These are phyloP conservation scores for Heritiera littoralis DNA, from an alignment of 345 rosid species.

Conservation along the genomic window DNA sequence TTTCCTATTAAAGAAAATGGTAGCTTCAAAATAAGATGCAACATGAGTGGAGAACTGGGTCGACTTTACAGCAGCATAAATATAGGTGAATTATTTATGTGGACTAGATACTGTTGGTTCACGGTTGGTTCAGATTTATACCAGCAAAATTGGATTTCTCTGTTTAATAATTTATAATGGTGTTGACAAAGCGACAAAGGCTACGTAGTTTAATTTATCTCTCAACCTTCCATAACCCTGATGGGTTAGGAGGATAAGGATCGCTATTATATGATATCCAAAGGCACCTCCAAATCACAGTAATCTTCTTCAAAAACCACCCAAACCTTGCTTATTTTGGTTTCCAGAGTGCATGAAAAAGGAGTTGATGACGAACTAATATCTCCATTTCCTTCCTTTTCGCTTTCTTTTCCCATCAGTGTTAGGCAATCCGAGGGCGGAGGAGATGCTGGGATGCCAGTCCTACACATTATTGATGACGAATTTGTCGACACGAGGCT, in stretches of 20 bases:
- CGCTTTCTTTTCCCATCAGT: conserved; percentile 21
- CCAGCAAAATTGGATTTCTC: background rate
- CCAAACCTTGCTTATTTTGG: conserved; percentile 81
- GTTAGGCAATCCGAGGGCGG: background rate
- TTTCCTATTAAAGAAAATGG: no score
- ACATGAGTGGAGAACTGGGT: no score
- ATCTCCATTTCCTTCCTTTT: conserved; percentile 20
- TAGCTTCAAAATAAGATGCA: no score
- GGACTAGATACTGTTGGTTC: no score
- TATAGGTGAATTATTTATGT: no score
- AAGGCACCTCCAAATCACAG: conserved; percentile 14
- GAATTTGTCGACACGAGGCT: conserved; percentile 17
- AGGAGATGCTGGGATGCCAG: background rate
- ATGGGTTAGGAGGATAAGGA: background rate
- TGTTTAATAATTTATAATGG: background rate
- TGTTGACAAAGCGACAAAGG: background rate
- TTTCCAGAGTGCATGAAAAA: conserved; percentile 60
- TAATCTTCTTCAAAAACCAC: conserved; percentile 75
- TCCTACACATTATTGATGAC: conserved; percentile 2
- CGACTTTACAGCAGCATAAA: no score
- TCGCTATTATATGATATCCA: background rate
- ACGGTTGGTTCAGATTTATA: background rate
- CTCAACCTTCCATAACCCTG: background rate
- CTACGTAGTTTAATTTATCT: background rate
- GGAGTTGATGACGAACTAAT: conserved; percentile 27